Evolutionary conservation across 2,329 filamentous ascomycete species (phyloP), one percentile per base, ranked within the genome.

Genomic region (Diplodia mutila): DNA sequence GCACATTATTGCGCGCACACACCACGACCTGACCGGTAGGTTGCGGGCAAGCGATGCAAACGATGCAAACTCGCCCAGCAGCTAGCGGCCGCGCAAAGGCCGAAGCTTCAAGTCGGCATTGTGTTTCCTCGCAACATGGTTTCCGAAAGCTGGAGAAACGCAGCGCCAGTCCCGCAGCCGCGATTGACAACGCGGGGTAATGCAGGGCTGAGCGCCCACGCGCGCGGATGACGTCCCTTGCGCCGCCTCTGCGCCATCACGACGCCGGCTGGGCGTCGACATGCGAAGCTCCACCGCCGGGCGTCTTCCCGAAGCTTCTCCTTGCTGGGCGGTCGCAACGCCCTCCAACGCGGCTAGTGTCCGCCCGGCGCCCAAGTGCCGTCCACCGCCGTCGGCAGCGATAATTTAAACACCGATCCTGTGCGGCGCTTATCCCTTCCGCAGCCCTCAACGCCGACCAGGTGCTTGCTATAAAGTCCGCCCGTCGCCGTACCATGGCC

Each of bases 41-140:
- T n/a, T n/a, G n/a, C n/a, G n/a, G n/a, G n/a, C n/a, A n/a, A n/a
- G n/a, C n/a, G n/a, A n/a, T n/a, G 46, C 59, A 63, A 63, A 63
- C 42, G 6, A 12, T 51, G 59, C 59, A 63, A 63, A 63, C 59
- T 9, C 46, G 46, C 59, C 59, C n/a, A 51, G 57, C 39, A 4
- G 5, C 37, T 46, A 46, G 39, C 25, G 39, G 59, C 59, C 59
- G 59, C 8, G 27, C 27, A 37, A 51, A 63, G 27, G 46, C 59
- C 59, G 59, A 63, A 46, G 42, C 25, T 29, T 63, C 59, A 63
- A 61, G n/a, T 51, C 59, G 59, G 46, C 46, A 52, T 63, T 63
- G 59, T 46, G 59, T 63, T 63, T 63, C 59, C 46, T 63, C 59
- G 59, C 59, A 63, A 63, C 18, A 63, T 63, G 59, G 59, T 63